A percentile compares a stretch with the other conserved stretches of the same genome.
Evolutionary conservation across 2,329 filamentous ascomycete genomes (phyloP).

Genomic region (Dactylellina parvicollis): DNA sequence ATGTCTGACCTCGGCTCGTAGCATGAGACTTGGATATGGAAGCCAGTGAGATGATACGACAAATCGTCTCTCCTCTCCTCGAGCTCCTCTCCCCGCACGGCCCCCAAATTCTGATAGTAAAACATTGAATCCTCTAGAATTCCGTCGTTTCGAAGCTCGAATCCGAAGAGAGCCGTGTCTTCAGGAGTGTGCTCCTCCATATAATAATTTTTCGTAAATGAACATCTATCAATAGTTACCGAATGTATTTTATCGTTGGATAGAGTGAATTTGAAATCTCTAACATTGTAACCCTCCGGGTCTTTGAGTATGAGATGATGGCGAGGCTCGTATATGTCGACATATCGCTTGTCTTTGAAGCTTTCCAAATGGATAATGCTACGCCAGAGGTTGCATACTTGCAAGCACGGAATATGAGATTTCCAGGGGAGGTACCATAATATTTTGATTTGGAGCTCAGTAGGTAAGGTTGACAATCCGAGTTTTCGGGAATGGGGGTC

Average conservation of each 20-base stretch:
- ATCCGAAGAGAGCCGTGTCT: not conserved
- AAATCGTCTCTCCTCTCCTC: not conserved
- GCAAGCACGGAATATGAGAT: conserved; percentile 33
- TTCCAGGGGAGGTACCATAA: conserved; percentile 8
- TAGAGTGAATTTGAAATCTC: conserved; percentile 14
- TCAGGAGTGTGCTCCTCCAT: not conserved
- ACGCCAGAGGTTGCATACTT: conserved; percentile 22
- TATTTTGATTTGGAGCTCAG: conserved; percentile 15
- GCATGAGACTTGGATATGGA: not conserved
- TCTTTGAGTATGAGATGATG: conserved; percentile 3
- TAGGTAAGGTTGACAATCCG: not conserved
- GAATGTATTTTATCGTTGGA: not conserved
- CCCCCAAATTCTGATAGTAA: not conserved
- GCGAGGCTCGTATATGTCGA: not conserved
- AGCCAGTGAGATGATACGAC: not conserved
- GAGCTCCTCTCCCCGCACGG: not conserved
- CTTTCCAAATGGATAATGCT: not conserved
- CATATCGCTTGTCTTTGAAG: conserved; percentile 6
- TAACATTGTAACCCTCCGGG: not conserved
- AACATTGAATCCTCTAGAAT: conserved; percentile 1
- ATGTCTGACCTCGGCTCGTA: not conserved
- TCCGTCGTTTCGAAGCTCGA: conserved; percentile 11
- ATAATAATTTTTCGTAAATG: not conserved
- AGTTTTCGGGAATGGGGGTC: not conserved
- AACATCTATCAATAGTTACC: not conserved